phyloP scores from a whole-genome alignment of 768 basidiomycete genomes.

The Calvatia gigantea region DNA sequence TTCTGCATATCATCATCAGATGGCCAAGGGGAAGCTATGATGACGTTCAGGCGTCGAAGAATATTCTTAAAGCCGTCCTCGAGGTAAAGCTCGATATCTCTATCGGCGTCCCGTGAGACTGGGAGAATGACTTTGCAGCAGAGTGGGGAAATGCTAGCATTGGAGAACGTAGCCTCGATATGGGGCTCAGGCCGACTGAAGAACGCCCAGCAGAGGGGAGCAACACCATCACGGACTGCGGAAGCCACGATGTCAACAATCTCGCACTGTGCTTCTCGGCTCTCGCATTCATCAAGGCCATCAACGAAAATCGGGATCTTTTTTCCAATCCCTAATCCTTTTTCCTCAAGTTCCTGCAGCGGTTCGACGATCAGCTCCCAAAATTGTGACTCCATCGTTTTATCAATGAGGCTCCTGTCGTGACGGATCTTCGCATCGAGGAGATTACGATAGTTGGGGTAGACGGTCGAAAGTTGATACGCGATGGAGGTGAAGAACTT shows the following conservation, averaged over 20 bases:
- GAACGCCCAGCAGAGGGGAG: not conserved
- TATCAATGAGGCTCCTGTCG: not conserved
- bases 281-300: not conserved
- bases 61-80: not conserved
- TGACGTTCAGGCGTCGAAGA: not conserved
- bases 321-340: not conserved
- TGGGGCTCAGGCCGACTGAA: constrained; percentile 1
- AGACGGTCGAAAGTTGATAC: not conserved
- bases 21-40: constrained; percentile 10
- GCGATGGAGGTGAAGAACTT: constrained; percentile 1
- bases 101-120: not conserved
- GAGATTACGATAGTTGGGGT: not conserved
- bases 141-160: not conserved
- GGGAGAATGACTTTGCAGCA: not conserved
- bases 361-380: not conserved
- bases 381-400: not conserved
- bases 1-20: constrained; percentile 4
- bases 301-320: not conserved
- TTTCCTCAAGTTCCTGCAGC: not conserved
- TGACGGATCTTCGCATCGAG: not conserved
- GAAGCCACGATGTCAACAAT: constrained; percentile 1
- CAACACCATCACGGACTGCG: not conserved
- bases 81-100: constrained; percentile 6
- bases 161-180: not conserved
- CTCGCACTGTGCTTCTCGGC: not conserved